phyloP scores from a whole-genome alignment of 352 stramenopile species.

The Phytophthora pisi region DNA sequence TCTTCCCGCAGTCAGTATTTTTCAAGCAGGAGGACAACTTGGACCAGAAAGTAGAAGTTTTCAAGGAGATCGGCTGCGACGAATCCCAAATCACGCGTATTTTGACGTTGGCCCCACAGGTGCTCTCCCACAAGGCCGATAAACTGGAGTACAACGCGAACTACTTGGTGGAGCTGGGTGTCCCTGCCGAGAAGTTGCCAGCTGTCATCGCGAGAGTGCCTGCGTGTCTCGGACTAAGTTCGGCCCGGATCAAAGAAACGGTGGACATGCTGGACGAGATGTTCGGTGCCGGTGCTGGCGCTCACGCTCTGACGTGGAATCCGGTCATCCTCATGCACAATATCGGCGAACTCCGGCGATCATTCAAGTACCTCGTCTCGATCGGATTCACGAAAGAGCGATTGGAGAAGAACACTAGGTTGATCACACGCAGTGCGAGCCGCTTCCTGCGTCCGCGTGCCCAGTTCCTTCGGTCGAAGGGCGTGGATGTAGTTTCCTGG shows the following conservation, averaged over 20 bases:
- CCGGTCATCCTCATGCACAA: slow-evolving; percentile 65
- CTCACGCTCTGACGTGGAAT: slow-evolving; percentile 28
- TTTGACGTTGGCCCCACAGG: slow-evolving; percentile 47
- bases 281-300: slow-evolving; percentile 38
- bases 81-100: slow-evolving; percentile 46
- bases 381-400: slow-evolving; percentile 42
- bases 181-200: slow-evolving; percentile 39
- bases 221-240: slow-evolving; percentile 44
- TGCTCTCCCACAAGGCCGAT: slow-evolving; percentile 45
- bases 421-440: slow-evolving; percentile 53
- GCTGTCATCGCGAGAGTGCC: slow-evolving; percentile 45
- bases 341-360: slow-evolving; percentile 37
- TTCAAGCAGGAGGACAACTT: slow-evolving; percentile 44
- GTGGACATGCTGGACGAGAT: slow-evolving; percentile 46
- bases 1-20: slow-evolving; percentile 51
- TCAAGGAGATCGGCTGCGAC: slow-evolving; percentile 41
- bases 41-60: slow-evolving; percentile 48
- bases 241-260: slow-evolving; percentile 48
- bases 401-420: slow-evolving; percentile 30
- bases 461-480: slow-evolving; percentile 40
- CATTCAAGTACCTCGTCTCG: slow-evolving; percentile 46
- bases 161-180: slow-evolving; percentile 36
- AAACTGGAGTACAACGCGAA: slow-evolving; percentile 39
- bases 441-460: slow-evolving; percentile 52
- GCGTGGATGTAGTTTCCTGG: slow-evolving; percentile 23